Conservation (phyloP, 352 stramenopile genomes). For the Phytophthora nicotianae region DNA sequence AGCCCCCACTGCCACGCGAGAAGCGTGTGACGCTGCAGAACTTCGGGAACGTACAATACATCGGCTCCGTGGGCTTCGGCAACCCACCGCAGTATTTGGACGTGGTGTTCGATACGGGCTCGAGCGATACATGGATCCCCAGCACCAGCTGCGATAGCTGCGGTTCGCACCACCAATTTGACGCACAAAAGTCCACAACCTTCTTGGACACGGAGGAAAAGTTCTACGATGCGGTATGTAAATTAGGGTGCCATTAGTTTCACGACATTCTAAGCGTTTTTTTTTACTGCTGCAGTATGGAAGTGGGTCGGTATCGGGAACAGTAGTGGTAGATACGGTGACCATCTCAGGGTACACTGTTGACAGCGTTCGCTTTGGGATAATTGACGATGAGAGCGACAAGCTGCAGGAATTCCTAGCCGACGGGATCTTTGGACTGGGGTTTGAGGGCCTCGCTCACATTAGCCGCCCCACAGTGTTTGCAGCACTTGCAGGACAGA, state of each 20-base stretch:
- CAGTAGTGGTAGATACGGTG: slow-evolving; percentile 79
- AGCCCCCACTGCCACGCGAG: slow-evolving; percentile 33
- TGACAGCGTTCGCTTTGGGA: slow-evolving; percentile 78
- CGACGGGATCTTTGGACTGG: slow-evolving; percentile 88
- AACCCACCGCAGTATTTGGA: slow-evolving; percentile 69
- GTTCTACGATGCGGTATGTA: slow-evolving; percentile 72
- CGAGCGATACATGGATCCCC: slow-evolving; percentile 84
- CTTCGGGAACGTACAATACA: slow-evolving; percentile 88
- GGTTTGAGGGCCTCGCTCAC: slow-evolving; percentile 86
- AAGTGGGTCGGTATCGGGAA: slow-evolving; percentile 79
- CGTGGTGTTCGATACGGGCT: slow-evolving; percentile 84
- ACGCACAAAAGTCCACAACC: slow-evolving; percentile 57
- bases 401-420: slow-evolving; percentile 83
- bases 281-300: slow-evolving; percentile 54
- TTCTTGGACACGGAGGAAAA: slow-evolving; percentile 77
- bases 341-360: slow-evolving; percentile 71
- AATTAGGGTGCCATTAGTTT: slow-evolving; percentile 10
- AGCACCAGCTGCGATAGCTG: slow-evolving; percentile 52
- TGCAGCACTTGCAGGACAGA: slow-evolving; percentile 62
- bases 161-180: slow-evolving; percentile 63
- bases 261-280: slow-evolving; percentile 12
- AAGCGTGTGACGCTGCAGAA: slow-evolving; percentile 72
- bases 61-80: slow-evolving; percentile 72
- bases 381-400: slow-evolving; percentile 70
- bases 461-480: slow-evolving; percentile 89